Conservation (phyloP, 495 filamentous ascomycete genomes). For the Penicillium lagena region DNA sequence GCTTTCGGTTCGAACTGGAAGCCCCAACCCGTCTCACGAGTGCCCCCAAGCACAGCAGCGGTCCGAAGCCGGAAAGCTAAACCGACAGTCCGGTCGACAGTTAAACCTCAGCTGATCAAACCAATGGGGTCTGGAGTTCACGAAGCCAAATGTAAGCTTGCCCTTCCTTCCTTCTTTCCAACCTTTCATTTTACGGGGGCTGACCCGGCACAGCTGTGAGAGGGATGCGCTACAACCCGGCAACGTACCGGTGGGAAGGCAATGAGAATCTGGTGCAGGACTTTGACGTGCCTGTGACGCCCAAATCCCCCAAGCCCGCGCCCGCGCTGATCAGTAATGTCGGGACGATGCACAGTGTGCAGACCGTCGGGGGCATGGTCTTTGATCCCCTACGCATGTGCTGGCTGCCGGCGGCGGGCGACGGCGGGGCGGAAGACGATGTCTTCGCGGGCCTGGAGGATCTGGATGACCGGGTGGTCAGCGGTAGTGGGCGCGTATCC, state of each 20-base stretch:
- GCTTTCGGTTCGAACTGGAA: constrained; percentile 74
- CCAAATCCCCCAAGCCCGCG: constrained; percentile 57
- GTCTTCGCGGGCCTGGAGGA: constrained; percentile 75
- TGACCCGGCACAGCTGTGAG: constrained; percentile 57
- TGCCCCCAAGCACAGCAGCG: constrained; percentile 28
- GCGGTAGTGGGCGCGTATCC: constrained; percentile 25
- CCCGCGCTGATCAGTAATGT: constrained; percentile 94
- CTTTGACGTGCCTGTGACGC: constrained; percentile 53
- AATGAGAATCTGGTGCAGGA: constrained; percentile 78
- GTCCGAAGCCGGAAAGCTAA: constrained; percentile 51
- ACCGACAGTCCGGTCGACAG: constrained; percentile 41
- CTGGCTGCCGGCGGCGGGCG: constrained; percentile 67
- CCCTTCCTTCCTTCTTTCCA: constrained; percentile 3
- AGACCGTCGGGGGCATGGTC: constrained; percentile 91
- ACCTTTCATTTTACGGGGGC: constrained; percentile 3
- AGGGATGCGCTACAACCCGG: constrained; percentile 92
- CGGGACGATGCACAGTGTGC: constrained; percentile 64
- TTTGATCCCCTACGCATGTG: constrained; percentile 96
- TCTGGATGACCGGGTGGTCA: constrained; percentile 50
- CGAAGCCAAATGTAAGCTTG: constrained; percentile 57
- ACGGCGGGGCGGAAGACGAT: constrained; percentile 46
- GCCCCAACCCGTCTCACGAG: constrained; percentile 58
- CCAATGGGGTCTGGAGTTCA: constrained; percentile 55
- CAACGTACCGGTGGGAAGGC: constrained; percentile 83
- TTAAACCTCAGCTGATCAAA: constrained; percentile 68